Evolutionary conservation across 805 yeast species (phyloP).

Genomic region (Candida insectorum): DNA sequence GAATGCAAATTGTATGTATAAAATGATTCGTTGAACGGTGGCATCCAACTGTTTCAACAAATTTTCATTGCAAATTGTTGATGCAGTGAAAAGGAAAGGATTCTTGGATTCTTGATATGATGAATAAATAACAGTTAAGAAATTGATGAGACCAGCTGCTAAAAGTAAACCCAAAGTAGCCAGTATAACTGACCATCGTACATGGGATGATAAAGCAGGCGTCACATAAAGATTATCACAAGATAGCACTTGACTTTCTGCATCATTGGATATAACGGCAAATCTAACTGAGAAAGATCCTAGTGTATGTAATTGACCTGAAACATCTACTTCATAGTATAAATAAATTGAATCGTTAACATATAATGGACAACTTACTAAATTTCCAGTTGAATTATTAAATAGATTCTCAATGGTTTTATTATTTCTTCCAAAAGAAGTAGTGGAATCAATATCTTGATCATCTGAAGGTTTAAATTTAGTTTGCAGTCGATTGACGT

Average conservation of each 20-base stretch:
- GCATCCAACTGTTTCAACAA: slow-evolving; percentile 57
- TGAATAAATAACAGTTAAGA: slow-evolving; percentile 41
- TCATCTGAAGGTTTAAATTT: not conserved
- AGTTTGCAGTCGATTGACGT: too few species aligned
- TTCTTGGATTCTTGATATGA: slow-evolving; percentile 59
- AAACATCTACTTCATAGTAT: slow-evolving; percentile 38
- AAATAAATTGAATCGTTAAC: slow-evolving; percentile 33
- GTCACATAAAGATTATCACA: slow-evolving; percentile 49
- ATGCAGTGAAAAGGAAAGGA: slow-evolving; percentile 49
- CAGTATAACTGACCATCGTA: slow-evolving; percentile 32
- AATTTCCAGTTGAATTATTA: slow-evolving; percentile 22
- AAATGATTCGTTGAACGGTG: slow-evolving; percentile 43
- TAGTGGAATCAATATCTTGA: not conserved
- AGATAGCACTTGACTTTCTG: slow-evolving; percentile 35
- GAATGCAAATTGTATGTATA: slow-evolving; percentile 57
- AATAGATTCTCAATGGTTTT: slow-evolving; percentile 17
- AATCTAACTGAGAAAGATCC: slow-evolving; percentile 46
- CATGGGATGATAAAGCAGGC: slow-evolving; percentile 33
- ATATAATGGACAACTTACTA: slow-evolving; percentile 34
- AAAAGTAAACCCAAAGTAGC: slow-evolving; percentile 39
- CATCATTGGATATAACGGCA: slow-evolving; percentile 39
- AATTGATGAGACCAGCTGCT: slow-evolving; percentile 38
- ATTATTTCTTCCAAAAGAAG: slow-evolving; percentile 13
- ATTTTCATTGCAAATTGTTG: slow-evolving; percentile 57
- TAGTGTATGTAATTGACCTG: slow-evolving; percentile 34